Evolutionary conservation across 768 basidiomycete genomes (phyloP), one percentile per base, ranked within the genome.

Genomic region (Chalciporus pseudorubinellus): DNA sequence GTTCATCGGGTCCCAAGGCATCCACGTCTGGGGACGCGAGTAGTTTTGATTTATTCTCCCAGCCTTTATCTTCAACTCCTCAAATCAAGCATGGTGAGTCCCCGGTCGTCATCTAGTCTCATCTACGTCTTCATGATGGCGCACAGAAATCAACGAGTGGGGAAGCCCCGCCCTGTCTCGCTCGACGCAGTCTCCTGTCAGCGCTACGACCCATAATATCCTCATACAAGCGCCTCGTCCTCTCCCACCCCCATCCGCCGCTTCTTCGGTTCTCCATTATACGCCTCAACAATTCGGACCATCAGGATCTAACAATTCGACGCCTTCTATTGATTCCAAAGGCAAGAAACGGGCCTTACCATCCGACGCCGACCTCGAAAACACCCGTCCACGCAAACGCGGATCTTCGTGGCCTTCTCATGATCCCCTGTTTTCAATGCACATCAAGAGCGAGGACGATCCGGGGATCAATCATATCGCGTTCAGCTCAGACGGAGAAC

Each of bases 401-500:
- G 49, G 55, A 13, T 67, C 70, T 52, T 54, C 66, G 44, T 87
- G 83, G 83, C 80, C 83, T 0, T 72, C 73, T 1, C 70, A 75
- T 10, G 67, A 70, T 13, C 68, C 72, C 10, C 68, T 71, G 47
- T 63, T 72, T 45, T 65, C 72, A 1, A 67, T 65, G 1, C 59
- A 51, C 9, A 58, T 86, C 41, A 70, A 73, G 54, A 78, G 79
- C 28, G 76, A 78, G 20, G 75, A 74, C 3, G 74, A 76, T 46
- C 62, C 77, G 18, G 74, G 75, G 26, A 68, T 87, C 31, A 69
- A 68, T 33, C 71, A 63, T 24, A 75, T 87, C 24, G 59, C 73
- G 28, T 78, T 84, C 54, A 80, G 73, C 56, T 71, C 74, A 20
- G 78, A 81, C 53, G 84, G 84, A 21, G 71, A 69, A 31, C 72